Evolutionary conservation across 176 grass and related monocot genomes (phyloP).

Genomic region (Oryza glaberrima): DNA sequence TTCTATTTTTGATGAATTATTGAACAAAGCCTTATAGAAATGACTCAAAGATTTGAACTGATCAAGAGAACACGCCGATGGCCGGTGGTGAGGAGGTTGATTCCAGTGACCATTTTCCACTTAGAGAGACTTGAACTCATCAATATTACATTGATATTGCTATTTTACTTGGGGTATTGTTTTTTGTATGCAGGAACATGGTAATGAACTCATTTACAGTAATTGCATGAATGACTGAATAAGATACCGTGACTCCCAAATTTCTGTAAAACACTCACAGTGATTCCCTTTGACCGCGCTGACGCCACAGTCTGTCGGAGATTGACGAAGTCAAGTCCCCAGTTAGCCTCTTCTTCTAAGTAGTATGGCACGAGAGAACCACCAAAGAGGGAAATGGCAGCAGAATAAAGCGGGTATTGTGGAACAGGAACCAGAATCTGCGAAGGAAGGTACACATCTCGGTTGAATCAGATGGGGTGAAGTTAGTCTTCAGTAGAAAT

Average conservation of each 20-base stretch:
- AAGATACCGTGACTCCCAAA: not conserved
- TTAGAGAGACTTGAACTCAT: slow-evolving; percentile 4
- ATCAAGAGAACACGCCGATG: not conserved
- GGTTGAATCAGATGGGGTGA: not conserved
- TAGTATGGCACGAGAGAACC: slow-evolving; percentile 95
- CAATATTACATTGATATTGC: not conserved
- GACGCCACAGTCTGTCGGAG: slow-evolving; percentile 58
- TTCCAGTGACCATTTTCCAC: not conserved
- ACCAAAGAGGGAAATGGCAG: slow-evolving; percentile 81
- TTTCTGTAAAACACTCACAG: slow-evolving; percentile 58
- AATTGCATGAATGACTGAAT: not conserved
- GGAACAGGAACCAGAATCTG: slow-evolving; percentile 99
- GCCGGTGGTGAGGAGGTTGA: not conserved
- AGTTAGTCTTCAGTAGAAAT: slow-evolving; percentile 13
- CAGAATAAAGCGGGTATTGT: slow-evolving; percentile 98
- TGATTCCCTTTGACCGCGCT: slow-evolving; percentile 84
- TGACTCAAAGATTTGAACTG: not conserved
- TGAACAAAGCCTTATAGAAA: not conserved
- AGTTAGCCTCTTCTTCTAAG: slow-evolving; percentile 96
- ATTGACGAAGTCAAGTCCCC: slow-evolving; percentile 77
- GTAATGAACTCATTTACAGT: not conserved
- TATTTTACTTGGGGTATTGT: not conserved
- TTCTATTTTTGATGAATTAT: not conserved
- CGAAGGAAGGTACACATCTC: slow-evolving; percentile 17
- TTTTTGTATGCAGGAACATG: not conserved